These are phyloP conservation scores for Colletotrichum musae DNA, from an alignment of 2,329 filamentous ascomycete genomes.

Conservation along the genomic window DNA sequence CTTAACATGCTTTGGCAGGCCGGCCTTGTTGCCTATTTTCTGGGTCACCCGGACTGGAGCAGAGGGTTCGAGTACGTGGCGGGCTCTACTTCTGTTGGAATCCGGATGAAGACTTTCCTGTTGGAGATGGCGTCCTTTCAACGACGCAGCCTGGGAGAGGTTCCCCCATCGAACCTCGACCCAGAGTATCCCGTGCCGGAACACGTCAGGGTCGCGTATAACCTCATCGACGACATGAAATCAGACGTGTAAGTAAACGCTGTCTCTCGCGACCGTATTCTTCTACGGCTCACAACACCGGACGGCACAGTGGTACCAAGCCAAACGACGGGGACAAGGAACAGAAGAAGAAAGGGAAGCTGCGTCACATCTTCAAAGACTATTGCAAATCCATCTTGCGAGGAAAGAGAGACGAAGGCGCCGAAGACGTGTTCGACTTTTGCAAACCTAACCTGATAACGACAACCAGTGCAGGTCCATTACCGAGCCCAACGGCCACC, in stretches of 20 bases:
- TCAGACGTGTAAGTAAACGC: background rate
- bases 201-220: conserved; percentile 2
- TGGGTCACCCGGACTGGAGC: conserved; percentile 11
- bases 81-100: background rate
- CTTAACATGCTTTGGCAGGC: background rate
- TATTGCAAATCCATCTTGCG: no score
- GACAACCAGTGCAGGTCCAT: background rate
- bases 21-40: conserved; percentile 17
- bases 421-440: no score
- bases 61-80: background rate
- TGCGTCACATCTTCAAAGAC: no score
- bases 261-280: background rate
- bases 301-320: background rate
- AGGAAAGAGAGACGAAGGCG: no score
- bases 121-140: conserved; percentile 7
- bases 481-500: background rate
- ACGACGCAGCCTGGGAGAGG: background rate
- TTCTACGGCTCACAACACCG: background rate
- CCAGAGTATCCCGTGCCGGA: background rate
- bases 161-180: background rate
- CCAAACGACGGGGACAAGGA: background rate
- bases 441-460: background rate
- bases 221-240: background rate
- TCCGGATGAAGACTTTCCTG: conserved; percentile 8
- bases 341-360: no score